Evolutionary conservation across 768 basidiomycete species (phyloP), one percentile per base, ranked within the genome.

Genomic region (Paxillus involutus): DNA sequence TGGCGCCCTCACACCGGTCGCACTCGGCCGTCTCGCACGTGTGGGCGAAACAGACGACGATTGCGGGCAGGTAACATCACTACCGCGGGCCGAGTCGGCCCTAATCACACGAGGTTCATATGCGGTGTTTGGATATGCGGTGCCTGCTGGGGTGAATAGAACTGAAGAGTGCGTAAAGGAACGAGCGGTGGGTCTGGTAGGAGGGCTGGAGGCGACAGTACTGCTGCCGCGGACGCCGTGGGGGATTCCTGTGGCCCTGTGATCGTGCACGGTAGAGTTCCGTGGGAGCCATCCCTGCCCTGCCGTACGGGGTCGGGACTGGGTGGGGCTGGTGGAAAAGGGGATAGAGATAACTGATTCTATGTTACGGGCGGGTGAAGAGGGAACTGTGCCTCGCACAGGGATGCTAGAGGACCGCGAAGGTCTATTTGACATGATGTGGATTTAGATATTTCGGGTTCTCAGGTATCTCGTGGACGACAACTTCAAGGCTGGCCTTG

Each of bases 61-160:
- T n/a, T 58, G 58, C 8, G 76, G 66, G 61, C 80, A 82, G 26
- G 75, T 66, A 19, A 68, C 50, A 50, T 83, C 82, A n/a, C 65
- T 61, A 49, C 56, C 67, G 36, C 74, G 76, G 50, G 76, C 62
- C 39, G 76, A 70, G 49, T 78, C 76, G 16, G 77, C 81, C 49
- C 88, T 85, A 43, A 91, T 78, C 52, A 91, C 77, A 45, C 89
- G 82, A 41, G 89, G 89, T 60, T 88, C 85, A 59, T 85, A 54
- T 67, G 67, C 49, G 64, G 65, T 51, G 67, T 62, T 52, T 60
- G 75, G 51, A 68, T 67, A 40, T 43, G 61, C 19, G 42, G 65
- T 64, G 49, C 69, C 59, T 51, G 73, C 59, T 51, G 73, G 67
- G n/a, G 66, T 65, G 37, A 69, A 67, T 52, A 68, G 55, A 30